Evolutionary conservation across 768 basidiomycete species (phyloP).

Genomic region (Trametes elegans): DNA sequence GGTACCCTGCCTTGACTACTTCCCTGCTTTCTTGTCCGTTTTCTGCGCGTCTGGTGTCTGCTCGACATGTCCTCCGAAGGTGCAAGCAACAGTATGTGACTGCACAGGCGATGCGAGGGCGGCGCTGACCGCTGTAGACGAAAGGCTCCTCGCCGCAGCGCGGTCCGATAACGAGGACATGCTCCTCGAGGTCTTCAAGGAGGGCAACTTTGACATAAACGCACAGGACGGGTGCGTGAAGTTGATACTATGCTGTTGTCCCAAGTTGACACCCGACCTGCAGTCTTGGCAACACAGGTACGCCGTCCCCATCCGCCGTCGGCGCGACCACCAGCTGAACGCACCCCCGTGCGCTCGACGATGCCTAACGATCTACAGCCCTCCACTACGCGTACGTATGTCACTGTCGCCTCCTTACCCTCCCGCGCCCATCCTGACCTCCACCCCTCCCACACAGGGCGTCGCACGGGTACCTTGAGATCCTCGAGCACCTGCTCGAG

Average conservation of each 20-base stretch:
- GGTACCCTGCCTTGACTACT: not conserved
- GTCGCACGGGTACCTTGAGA: constrained; percentile 53
- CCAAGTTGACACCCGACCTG: not conserved
- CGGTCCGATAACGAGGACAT: constrained; percentile 71
- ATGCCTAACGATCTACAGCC: constrained; percentile 37
- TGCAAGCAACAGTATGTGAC: constrained; percentile 24
- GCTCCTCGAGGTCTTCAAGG: constrained; percentile 55
- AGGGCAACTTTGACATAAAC: constrained; percentile 68
- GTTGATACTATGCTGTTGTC: not conserved
- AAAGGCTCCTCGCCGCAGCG: constrained; percentile 70
- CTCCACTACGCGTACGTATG: constrained; percentile 68
- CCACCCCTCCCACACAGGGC: constrained; percentile 38
- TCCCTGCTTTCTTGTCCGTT: not conserved
- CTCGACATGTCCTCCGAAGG: constrained; percentile 18
- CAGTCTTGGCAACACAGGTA: constrained; percentile 78
- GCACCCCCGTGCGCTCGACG: not conserved
- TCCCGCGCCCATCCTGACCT: not conserved
- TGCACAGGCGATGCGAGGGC: not conserved
- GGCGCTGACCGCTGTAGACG: constrained; percentile 43
- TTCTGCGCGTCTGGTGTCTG: no score
- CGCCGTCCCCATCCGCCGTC: constrained; percentile 22
- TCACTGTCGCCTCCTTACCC: not conserved
- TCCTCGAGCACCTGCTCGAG: constrained; percentile 70
- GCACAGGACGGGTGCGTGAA: constrained; percentile 68
- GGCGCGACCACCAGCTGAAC: not conserved